A percentile compares a stretch with the other conserved stretches of the same genome.
These are phyloP conservation scores for Adenanthera pavonina DNA, from an alignment of 306 rosid species.

Conservation along the genomic window DNA sequence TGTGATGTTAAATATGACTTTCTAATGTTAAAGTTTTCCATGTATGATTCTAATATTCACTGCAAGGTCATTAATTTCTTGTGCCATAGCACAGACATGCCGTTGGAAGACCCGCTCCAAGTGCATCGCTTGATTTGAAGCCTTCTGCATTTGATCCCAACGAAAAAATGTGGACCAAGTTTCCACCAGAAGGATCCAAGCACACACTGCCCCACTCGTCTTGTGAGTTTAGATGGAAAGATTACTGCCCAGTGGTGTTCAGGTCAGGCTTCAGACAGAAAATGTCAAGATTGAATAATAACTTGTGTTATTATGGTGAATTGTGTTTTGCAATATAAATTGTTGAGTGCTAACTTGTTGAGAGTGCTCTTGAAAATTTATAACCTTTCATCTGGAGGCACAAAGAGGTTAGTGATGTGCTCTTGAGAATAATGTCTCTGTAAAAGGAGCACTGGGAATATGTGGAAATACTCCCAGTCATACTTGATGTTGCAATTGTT, in stretches of 20 bases:
- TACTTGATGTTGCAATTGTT: slow-evolving; percentile 18
- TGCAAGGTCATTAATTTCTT: slow-evolving; percentile 56
- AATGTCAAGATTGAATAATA: slow-evolving; percentile 5
- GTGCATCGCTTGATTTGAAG: slow-evolving; percentile 82
- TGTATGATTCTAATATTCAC: slow-evolving; percentile 50
- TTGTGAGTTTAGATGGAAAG: slow-evolving; percentile 93
- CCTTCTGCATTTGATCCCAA: slow-evolving; percentile 90
- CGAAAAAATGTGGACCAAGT: slow-evolving; percentile 96
- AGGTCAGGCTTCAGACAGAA: slow-evolving; percentile 56
- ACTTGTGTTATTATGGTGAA: not conserved
- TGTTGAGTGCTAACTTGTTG: slow-evolving; percentile 1
- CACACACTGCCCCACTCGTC: slow-evolving; percentile 95
- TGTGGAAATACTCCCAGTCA: not conserved
- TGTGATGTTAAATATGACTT: not conserved
- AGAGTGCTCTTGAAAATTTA: slow-evolving; percentile 29
- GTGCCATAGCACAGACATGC: slow-evolving; percentile 98
- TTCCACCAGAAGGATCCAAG: slow-evolving; percentile 98
- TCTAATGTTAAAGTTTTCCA: not conserved
- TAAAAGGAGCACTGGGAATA: not conserved
- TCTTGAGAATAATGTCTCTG: not conserved
- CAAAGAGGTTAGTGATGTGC: slow-evolving; percentile 16
- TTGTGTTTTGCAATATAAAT: slow-evolving; percentile 26
- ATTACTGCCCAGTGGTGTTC: slow-evolving; percentile 97
- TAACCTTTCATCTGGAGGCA: slow-evolving; percentile 12
- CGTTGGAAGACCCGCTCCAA: slow-evolving; percentile 99